phyloP scores from a whole-genome alignment of 192 early-diverging fungal genomes.

The Backusella circina region DNA sequence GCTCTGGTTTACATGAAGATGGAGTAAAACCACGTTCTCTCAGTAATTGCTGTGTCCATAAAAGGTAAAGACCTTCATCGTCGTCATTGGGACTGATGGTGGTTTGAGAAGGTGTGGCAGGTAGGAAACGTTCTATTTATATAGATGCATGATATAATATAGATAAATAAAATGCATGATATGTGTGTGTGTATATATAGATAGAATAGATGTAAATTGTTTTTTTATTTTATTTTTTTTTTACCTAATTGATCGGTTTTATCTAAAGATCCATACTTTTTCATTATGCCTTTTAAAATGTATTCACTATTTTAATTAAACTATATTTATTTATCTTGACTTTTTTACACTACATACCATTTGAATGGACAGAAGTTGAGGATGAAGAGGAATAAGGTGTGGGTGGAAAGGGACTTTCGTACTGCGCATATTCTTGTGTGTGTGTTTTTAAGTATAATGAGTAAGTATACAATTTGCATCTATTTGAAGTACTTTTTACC shows the following conservation, averaged over 20 bases:
- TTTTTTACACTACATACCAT: neutral
- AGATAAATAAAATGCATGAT: neutral
- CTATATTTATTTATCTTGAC: neutral
- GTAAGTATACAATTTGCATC: too few relatives aligned
- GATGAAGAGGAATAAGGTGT: neutral
- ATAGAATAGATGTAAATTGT: too few relatives aligned
- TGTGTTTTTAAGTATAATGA: neutral
- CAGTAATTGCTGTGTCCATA: conserved; percentile 19
- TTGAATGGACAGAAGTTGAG: neutral
- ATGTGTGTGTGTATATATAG: too few relatives aligned
- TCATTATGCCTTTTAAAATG: neutral
- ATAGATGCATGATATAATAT: neutral
- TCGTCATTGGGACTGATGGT: conserved; percentile 6
- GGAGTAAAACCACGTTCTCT: conserved; percentile 20
- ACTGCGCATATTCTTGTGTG: neutral
- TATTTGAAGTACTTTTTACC: neutral
- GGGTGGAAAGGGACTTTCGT: neutral
- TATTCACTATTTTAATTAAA: neutral
- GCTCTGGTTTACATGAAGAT: neutral
- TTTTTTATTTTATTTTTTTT: too few relatives aligned
- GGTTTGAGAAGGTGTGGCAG: neutral
- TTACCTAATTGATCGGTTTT: neutral
- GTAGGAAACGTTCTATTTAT: neutral
- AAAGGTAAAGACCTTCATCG: conserved; percentile 23
- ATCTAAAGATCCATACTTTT: neutral